Conservation (phyloP, 2,329 filamentous ascomycete genomes). For the Thelonectria discophora region DNA sequence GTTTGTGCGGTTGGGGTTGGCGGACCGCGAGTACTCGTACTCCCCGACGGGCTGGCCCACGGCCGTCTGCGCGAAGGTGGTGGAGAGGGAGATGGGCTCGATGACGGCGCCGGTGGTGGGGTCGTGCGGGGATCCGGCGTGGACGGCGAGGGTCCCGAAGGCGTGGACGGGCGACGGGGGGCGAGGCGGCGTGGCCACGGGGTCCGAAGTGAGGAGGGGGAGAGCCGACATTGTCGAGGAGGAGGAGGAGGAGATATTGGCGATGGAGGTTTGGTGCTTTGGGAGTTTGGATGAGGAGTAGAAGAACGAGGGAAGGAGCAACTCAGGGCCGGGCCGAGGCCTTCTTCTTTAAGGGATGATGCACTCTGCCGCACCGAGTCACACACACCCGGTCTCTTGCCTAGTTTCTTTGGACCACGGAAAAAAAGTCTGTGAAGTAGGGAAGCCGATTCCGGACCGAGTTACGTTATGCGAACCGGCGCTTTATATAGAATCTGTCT, state of each 20-base stretch:
- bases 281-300: neutral
- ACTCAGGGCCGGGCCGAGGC: constrained; percentile 20
- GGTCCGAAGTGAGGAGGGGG: constrained; percentile 50
- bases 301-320: constrained; percentile 25
- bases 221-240: constrained; percentile 33
- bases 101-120: constrained; percentile 94
- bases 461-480: constrained; percentile 7
- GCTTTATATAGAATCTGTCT: neutral
- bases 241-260: neutral
- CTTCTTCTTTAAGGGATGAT: constrained; percentile 32
- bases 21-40: constrained; percentile 93
- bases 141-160: constrained; percentile 94
- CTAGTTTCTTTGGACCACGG: constrained; percentile 3
- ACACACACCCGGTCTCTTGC: constrained; percentile 18
- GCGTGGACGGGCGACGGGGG: constrained; percentile 76
- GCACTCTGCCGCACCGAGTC: constrained; percentile 28
- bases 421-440: neutral
- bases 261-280: neutral
- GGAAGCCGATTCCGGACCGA: neutral
- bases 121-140: constrained; percentile 91
- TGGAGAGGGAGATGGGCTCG: constrained; percentile 93
- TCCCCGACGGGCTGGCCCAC: constrained; percentile 87
- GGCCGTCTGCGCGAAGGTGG: constrained; percentile 90
- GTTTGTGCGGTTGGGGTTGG: constrained; percentile 94
- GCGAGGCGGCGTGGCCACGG: constrained; percentile 77